phyloP scores from a whole-genome alignment of 176 grass and related monocot genomes.

The Eleusine indica region DNA sequence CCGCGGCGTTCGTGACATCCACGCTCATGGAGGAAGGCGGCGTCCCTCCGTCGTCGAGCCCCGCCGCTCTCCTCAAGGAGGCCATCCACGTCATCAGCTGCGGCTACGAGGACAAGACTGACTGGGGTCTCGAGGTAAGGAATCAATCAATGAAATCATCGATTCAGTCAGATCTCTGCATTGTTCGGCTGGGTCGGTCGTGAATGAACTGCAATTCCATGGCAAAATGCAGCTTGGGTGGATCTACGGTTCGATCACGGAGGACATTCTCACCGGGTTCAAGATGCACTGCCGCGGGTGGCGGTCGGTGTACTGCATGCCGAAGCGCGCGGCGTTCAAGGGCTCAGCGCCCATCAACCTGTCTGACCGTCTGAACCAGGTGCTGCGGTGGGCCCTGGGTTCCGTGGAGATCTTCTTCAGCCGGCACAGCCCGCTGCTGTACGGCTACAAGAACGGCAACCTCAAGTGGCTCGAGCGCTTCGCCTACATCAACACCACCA shows the following conservation, averaged over 20 bases:
- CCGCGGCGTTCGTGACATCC: slow-evolving; percentile 90
- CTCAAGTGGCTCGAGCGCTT: slow-evolving; percentile 99
- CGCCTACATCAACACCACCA: slow-evolving; percentile 99
- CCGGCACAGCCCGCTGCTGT: slow-evolving; percentile 81
- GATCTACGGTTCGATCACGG: slow-evolving; percentile 99
- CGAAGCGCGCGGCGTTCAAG: slow-evolving; percentile 80
- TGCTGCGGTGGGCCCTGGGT: slow-evolving; percentile 95
- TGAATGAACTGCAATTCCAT: neutral
- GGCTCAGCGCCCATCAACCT: slow-evolving; percentile 96
- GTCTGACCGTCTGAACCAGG: slow-evolving; percentile 95
- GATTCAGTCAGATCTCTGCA: neutral
- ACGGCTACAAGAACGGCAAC: slow-evolving; percentile 95
- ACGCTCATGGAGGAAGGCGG: slow-evolving; percentile 99
- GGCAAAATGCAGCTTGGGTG: slow-evolving; percentile 68
- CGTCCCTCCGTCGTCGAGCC: slow-evolving; percentile 88
- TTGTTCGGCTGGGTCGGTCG: neutral
- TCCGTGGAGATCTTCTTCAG: slow-evolving; percentile 99
- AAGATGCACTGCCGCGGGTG: slow-evolving; percentile 99
- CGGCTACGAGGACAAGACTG: slow-evolving; percentile 96
- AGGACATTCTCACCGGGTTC: slow-evolving; percentile 97
- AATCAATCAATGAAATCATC: neutral
- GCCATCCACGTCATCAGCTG: slow-evolving; percentile 99
- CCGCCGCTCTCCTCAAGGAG: slow-evolving; percentile 94
- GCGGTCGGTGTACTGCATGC: slow-evolving; percentile 99
- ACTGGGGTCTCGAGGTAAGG: slow-evolving; percentile 91